Conservation (phyloP, 2,329 filamentous ascomycete species). For the Coniochaeta ligniaria region DNA sequence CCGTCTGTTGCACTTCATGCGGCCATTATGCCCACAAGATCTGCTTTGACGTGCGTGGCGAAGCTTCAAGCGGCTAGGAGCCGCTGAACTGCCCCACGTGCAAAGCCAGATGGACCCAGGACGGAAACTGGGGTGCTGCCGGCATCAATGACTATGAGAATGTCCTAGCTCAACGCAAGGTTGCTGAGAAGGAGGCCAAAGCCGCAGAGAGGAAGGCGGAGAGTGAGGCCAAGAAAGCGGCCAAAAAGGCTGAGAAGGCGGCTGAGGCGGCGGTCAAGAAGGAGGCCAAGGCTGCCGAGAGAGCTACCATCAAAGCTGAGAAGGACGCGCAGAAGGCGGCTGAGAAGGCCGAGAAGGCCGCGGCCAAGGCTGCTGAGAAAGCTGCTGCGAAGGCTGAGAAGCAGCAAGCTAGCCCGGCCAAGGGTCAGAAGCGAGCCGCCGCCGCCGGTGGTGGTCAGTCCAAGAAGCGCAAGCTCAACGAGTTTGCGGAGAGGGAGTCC, state of each 20-base stretch:
- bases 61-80: background rate
- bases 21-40: background rate
- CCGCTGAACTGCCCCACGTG: background rate
- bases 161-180: background rate
- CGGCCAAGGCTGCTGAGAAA: background rate
- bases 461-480: background rate
- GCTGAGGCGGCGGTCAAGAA: background rate
- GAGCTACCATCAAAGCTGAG: background rate
- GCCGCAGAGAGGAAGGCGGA: background rate
- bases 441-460: background rate
- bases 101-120: background rate
- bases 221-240: background rate
- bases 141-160: background rate
- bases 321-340: background rate
- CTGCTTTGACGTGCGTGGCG: background rate
- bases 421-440: background rate
- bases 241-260: background rate
- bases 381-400: background rate
- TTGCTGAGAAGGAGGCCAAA: background rate
- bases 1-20: background rate
- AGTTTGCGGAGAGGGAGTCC: background rate
- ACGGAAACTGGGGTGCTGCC: background rate
- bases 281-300: background rate
- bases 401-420: background rate
- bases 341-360: background rate